Evolutionary conservation across 2,329 filamentous ascomycete species (phyloP).

Genomic region (Phaeosphaeria sp.): DNA sequence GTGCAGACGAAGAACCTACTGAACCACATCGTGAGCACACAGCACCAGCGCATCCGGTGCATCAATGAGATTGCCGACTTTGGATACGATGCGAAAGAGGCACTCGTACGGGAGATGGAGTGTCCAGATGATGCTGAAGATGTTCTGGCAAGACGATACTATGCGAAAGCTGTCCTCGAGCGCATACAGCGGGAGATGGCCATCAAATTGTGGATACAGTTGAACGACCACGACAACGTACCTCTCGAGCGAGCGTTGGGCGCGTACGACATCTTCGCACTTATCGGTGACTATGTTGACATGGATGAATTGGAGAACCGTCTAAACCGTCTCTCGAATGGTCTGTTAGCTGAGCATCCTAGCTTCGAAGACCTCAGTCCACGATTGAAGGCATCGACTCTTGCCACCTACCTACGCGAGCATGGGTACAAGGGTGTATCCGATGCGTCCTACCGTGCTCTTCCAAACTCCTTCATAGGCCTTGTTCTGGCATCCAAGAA

Average conservation of each 20-base stretch:
- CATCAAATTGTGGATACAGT: slow-evolving; percentile 74
- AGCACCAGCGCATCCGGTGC: slow-evolving; percentile 72
- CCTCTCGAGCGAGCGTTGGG: slow-evolving; percentile 77
- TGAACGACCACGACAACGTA: slow-evolving; percentile 60
- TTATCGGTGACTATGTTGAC: slow-evolving; percentile 76
- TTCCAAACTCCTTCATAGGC: slow-evolving; percentile 89
- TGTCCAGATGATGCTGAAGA: slow-evolving; percentile 70
- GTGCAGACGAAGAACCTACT: slow-evolving; percentile 53
- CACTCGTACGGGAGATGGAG: slow-evolving; percentile 71
- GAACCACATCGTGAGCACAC: slow-evolving; percentile 72
- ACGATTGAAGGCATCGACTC: slow-evolving; percentile 69
- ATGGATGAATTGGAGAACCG: slow-evolving; percentile 67
- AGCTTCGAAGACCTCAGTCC: slow-evolving; percentile 65
- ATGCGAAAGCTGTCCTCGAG: slow-evolving; percentile 75
- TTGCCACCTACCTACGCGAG: slow-evolving; percentile 73
- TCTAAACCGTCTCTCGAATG: slow-evolving; percentile 68
- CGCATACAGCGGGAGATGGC: slow-evolving; percentile 83
- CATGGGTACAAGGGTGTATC: slow-evolving; percentile 74
- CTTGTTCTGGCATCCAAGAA: slow-evolving; percentile 74
- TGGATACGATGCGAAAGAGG: slow-evolving; percentile 90
- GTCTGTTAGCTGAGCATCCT: slow-evolving; percentile 62
- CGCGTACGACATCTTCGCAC: slow-evolving; percentile 88
- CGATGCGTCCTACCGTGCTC: slow-evolving; percentile 76
- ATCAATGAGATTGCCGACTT: slow-evolving; percentile 73
- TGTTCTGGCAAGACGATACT: slow-evolving; percentile 79